Base-by-base conservation (phyloP, 1,139 yeast genomes). In the Candida mesenterica region DNA sequence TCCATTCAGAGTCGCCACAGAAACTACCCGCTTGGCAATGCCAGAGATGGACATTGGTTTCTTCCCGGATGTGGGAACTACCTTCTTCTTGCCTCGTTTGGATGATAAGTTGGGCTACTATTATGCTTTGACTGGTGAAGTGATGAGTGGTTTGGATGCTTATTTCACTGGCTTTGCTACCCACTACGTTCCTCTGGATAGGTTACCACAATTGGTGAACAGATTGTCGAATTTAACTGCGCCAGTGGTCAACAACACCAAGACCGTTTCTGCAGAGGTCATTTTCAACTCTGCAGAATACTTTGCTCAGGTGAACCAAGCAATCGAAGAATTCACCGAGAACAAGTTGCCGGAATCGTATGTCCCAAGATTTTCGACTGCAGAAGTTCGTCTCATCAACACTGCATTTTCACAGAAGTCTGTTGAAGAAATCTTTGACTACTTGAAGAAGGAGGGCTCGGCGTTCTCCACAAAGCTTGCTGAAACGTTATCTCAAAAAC, bases 21-120 rank as follows among this genome's bases (percentile, higher is more conserved):
- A 92, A 53, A 76, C 77, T 52, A 90, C 97, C 14, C 75, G 82
- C 55, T 77, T 90, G 63, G 96, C 97, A 42, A 94, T 92, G 98
- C 98, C 98, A 4, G 98, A 92, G 61, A 84, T 94, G 73, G 92
- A 87, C 51, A 92, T 94, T 57, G 99, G 99, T 0, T 88, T 90
- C 59, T 86, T 87, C 67, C 96, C 96, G 7, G 99, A 92, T 58
- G 97, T 92, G 7, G 98, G 97, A 29, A 83, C 95, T 28, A 80
- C 95, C 5, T 90, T 86, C 62, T 90, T 90, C 62, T 68, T 94
- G 49, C 88, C 96, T 28, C 76, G 87, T 48, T 64, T 89, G 43
- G 92, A 85, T 52, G 88, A 87, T 41, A 79, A 85, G 52, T 63
- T 90, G 42, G 97, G 97, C 31, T 77, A 82, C 56, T 92, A 86